Percentiles rank a stretch among this genome's conserved stretches.
These are phyloP conservation scores for Mycena vitilis DNA, from an alignment of 768 basidiomycete species.

Conservation along the genomic window DNA sequence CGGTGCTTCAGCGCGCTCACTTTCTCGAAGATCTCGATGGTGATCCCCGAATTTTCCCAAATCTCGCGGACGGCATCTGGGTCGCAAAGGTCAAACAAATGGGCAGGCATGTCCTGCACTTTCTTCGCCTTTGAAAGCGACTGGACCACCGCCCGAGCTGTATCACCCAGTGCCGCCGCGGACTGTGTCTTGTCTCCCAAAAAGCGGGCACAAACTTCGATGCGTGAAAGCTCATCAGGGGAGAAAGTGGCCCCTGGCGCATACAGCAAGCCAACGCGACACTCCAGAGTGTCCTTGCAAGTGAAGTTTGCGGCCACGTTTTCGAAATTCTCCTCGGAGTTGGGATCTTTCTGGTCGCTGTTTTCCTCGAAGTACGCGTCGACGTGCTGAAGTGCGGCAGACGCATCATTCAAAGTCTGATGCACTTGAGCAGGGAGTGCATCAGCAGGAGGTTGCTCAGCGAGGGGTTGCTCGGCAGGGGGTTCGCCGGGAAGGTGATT, in stretches of 20 bases:
- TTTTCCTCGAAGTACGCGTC: conserved; percentile 12
- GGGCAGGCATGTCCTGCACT: conserved; percentile 5
- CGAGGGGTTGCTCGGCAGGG: conserved; percentile 3
- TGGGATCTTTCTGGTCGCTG: background rate
- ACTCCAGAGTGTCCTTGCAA: conserved; percentile 8
- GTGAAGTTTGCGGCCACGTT: conserved; percentile 1
- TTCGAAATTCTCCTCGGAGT: background rate
- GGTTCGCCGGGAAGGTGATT: background rate
- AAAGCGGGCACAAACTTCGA: conserved; percentile 1
- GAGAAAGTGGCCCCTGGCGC: conserved; percentile 1
- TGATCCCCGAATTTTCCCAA: background rate
- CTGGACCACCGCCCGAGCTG: conserved; percentile 5
- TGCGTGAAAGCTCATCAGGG: background rate
- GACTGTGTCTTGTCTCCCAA: conserved; percentile 7
- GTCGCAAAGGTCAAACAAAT: conserved; percentile 8
- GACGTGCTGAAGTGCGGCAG: conserved; percentile 7
- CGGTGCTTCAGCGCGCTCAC: conserved; percentile 1
- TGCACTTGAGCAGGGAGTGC: conserved; percentile 15
- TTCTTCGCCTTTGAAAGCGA: background rate
- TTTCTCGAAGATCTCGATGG: conserved; percentile 7
- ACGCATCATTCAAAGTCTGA: background rate
- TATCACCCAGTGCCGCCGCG: conserved; percentile 1
- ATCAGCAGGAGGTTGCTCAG: background rate
- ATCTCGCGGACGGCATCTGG: conserved; percentile 1
- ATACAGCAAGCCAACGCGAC: conserved; percentile 3